These are phyloP conservation scores for Zygosaccharomyces siamensis DNA, from an alignment of 805 yeast genomes.

Conservation along the genomic window DNA sequence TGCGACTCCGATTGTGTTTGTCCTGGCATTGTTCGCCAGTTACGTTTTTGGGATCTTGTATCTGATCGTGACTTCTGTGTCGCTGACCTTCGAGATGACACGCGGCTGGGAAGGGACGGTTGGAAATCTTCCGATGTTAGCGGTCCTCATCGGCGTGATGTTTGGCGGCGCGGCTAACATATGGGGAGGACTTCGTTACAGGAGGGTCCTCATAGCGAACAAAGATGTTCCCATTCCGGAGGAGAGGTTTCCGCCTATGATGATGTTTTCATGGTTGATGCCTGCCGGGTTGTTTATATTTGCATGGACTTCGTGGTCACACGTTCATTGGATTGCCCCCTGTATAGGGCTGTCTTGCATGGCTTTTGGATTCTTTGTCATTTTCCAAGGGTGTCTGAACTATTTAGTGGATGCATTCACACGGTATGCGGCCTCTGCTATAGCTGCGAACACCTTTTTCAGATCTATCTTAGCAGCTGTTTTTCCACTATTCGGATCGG, in stretches of 20 bases:
- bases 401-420: constrained; percentile 59
- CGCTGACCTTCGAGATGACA: constrained; percentile 1
- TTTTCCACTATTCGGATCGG: constrained; percentile 50
- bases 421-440: constrained; percentile 55
- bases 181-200: constrained; percentile 4
- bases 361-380: constrained; percentile 49
- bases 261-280: constrained; percentile 5
- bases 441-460: constrained; percentile 58
- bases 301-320: constrained; percentile 4
- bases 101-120: constrained; percentile 3
- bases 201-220: not conserved
- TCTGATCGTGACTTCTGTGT: constrained; percentile 28
- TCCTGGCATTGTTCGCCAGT: constrained; percentile 65
- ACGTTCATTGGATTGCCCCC: constrained; percentile 51
- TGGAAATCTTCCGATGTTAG: not conserved
- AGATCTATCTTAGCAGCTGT: constrained; percentile 57
- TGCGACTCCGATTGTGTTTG: constrained; percentile 57
- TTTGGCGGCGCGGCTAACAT: not conserved
- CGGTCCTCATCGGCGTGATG: not conserved
- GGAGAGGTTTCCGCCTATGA: constrained; percentile 6
- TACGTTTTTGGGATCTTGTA: constrained; percentile 78
- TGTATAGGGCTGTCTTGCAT: constrained; percentile 51
- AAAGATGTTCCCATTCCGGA: constrained; percentile 4
- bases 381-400: constrained; percentile 56
- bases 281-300: constrained; percentile 6